A percentile compares a stretch with the other conserved stretches of the same genome.
Evolutionary conservation across 2,329 filamentous ascomycete species (phyloP).

Genomic region (Elsinoe necatrix): DNA sequence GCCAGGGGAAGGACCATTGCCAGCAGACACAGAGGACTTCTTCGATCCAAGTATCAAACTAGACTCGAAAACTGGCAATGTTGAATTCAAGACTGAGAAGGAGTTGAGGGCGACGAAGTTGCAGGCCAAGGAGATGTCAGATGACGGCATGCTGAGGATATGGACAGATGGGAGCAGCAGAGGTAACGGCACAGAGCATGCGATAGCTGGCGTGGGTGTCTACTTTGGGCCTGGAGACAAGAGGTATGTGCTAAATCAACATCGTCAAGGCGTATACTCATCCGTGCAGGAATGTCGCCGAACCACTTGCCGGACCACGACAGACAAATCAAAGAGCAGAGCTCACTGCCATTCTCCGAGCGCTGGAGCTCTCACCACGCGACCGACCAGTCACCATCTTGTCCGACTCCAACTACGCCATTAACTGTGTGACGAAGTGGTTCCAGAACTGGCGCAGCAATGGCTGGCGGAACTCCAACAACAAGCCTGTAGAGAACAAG

Average conservation of each 20-base stretch:
- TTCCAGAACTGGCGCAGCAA: conserved; percentile 66
- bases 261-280: not conserved
- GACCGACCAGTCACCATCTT: conserved; percentile 65
- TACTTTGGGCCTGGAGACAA: conserved; percentile 51
- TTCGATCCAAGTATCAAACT: conserved; percentile 53
- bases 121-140: conserved; percentile 35
- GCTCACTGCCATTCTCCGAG: conserved; percentile 76
- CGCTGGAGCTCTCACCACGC: conserved; percentile 64
- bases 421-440: conserved; percentile 84
- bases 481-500: conserved; percentile 71
- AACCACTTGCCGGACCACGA: conserved; percentile 60
- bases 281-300: conserved; percentile 56
- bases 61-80: conserved; percentile 44
- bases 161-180: conserved; percentile 57
- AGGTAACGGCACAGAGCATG: conserved; percentile 47
- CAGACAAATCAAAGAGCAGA: conserved; percentile 98
- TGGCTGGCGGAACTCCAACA: conserved; percentile 65
- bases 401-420: conserved; percentile 85
- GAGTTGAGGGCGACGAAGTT: conserved; percentile 41
- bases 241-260: conserved; percentile 14
- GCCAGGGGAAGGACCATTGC: conserved; percentile 49
- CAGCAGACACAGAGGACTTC: conserved; percentile 49
- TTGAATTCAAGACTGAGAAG: conserved; percentile 48
- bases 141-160: conserved; percentile 47
- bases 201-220: conserved; percentile 54